Conservation (phyloP, 1,284 basidiomycete genomes). For the Cerrena zonata region DNA sequence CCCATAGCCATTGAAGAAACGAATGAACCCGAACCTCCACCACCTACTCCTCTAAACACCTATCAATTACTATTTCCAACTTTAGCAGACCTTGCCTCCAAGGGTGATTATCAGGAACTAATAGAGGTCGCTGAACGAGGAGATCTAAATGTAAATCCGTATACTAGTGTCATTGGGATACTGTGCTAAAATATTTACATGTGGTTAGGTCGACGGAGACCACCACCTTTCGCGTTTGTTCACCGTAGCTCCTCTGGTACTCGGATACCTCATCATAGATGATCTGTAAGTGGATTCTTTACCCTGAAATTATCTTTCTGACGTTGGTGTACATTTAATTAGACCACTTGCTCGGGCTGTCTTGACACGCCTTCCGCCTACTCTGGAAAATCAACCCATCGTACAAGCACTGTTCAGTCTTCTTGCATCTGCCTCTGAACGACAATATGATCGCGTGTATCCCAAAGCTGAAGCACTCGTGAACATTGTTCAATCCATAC, state of each 20-base stretch:
- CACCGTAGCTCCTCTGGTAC: slow-evolving; percentile 49
- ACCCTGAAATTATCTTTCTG: background rate
- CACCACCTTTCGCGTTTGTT: slow-evolving; percentile 42
- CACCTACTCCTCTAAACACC: slow-evolving; percentile 1
- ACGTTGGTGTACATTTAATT: background rate
- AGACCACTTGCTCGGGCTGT: slow-evolving; percentile 57
- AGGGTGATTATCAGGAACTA: slow-evolving; percentile 39
- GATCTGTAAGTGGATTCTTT: slow-evolving; percentile 40
- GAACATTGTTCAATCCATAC: slow-evolving; percentile 35
- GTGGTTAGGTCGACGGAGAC: slow-evolving; percentile 34
- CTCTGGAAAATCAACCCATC: slow-evolving; percentile 38
- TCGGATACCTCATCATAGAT: slow-evolving; percentile 56
- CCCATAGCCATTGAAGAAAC: slow-evolving; percentile 9
- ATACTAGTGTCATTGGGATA: slow-evolving; percentile 2
- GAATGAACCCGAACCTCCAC: background rate
- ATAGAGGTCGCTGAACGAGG: slow-evolving; percentile 43
- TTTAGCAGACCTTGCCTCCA: slow-evolving; percentile 39
- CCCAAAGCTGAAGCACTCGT: slow-evolving; percentile 39
- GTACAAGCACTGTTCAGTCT: slow-evolving; percentile 41
- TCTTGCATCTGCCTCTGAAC: slow-evolving; percentile 43
- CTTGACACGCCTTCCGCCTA: slow-evolving; percentile 46
- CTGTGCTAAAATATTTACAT: background rate
- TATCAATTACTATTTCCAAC: slow-evolving; percentile 33
- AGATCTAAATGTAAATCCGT: slow-evolving; percentile 44
- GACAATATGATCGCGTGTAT: slow-evolving; percentile 52